Conservation (phyloP, 345 rosid species). For the Lepidium didymum region DNA sequence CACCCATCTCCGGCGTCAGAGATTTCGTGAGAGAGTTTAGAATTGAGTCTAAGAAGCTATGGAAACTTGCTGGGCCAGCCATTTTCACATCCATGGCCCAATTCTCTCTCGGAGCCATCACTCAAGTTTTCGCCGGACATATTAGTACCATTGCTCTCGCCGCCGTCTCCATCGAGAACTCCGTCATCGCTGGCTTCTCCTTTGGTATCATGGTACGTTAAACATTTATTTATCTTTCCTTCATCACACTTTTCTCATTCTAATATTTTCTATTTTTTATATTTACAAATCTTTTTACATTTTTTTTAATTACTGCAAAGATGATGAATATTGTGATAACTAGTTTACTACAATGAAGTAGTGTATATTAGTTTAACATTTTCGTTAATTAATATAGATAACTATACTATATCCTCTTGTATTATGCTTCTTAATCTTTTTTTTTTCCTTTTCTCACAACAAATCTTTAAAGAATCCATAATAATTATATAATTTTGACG, state of each 20-base stretch:
- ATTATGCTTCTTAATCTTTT: too few species aligned
- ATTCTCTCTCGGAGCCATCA: conserved; percentile 44
- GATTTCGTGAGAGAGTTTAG: conserved; percentile 46
- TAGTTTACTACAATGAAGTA: too few species aligned
- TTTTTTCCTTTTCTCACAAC: too few species aligned
- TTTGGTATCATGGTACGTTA: conserved; percentile 52
- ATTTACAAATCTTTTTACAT: too few species aligned
- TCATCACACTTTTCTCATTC: neutral
- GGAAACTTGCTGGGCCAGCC: conserved; percentile 61
- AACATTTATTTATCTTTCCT: neutral
- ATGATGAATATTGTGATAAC: too few species aligned
- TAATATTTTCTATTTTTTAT: neutral
- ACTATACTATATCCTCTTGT: too few species aligned
- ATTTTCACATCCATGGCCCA: conserved; percentile 46
- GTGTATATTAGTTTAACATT: too few species aligned
- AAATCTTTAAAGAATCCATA: too few species aligned
- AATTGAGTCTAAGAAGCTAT: conserved; percentile 50
- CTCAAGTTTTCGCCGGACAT: conserved; percentile 63
- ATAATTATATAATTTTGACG: too few species aligned
- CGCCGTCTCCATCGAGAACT: conserved; percentile 52
- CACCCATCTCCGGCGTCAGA: conserved; percentile 38
- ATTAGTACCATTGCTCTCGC: conserved; percentile 61
- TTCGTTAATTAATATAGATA: too few species aligned
- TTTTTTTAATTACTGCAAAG: too few species aligned
- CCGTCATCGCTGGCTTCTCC: conserved; percentile 61